Evolutionary conservation across 768 basidiomycete species (phyloP).

Genomic region (Coprinellus micaceus): DNA sequence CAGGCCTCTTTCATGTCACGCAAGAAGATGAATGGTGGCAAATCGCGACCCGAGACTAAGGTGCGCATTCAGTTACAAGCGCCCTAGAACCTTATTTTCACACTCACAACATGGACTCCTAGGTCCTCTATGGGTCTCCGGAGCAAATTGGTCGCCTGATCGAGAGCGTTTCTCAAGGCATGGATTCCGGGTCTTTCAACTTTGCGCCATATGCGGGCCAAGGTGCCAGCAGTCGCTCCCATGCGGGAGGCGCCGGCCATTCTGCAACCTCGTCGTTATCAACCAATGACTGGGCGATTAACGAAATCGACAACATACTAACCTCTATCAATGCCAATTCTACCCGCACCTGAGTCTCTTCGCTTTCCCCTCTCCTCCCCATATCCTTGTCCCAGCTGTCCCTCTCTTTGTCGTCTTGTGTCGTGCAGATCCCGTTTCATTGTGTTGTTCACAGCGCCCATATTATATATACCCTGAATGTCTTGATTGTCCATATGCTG

Average conservation of each 20-base stretch:
- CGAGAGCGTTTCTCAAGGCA: conserved; percentile 75
- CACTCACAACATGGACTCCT: conserved; percentile 22
- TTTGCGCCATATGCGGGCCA: conserved; percentile 43
- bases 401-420: conserved; percentile 20
- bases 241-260: conserved; percentile 34
- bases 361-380: conserved; percentile 18
- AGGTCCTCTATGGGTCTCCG: conserved; percentile 75
- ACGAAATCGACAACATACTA: conserved; percentile 77
- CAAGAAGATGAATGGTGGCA: conserved; percentile 51
- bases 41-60: conserved; percentile 79
- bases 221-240: conserved; percentile 10
- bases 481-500: conserved; percentile 11
- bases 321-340: conserved; percentile 33
- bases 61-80: conserved; percentile 35
- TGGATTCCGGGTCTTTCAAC: conserved; percentile 83
- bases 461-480: conserved; percentile 3
- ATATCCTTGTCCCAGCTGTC: conserved; percentile 2
- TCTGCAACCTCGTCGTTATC: conserved; percentile 66
- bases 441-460: background rate
- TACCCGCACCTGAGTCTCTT: conserved; percentile 14
- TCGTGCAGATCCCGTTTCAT: conserved; percentile 13
- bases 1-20: conserved; percentile 57
- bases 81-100: conserved; percentile 14
- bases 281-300: conserved; percentile 67
- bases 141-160: conserved; percentile 81